These are phyloP conservation scores for Ogataea sp. DNA, from an alignment of 805 yeast species.

Conservation along the genomic window DNA sequence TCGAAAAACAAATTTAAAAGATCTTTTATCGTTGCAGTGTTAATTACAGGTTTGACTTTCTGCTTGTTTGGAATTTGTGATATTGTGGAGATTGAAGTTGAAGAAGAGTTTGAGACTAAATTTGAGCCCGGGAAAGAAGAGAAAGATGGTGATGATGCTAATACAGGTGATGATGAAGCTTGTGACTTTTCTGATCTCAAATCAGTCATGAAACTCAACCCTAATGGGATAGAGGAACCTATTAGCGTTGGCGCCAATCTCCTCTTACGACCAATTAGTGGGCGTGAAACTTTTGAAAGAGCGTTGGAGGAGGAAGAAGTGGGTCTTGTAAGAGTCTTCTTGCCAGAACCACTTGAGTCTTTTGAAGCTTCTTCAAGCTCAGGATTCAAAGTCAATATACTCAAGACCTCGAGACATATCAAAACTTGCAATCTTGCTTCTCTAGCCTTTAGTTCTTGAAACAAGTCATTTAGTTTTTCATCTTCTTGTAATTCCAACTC, in stretches of 20 bases:
- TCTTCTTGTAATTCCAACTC: neutral
- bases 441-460: slow-evolving; percentile 11
- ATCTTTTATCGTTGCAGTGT: neutral
- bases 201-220: slow-evolving; percentile 19
- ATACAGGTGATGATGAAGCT: too few species aligned
- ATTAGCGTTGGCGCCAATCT: slow-evolving; percentile 25
- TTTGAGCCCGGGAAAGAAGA: too few species aligned
- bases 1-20: slow-evolving; percentile 15
- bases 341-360: too few species aligned
- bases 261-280: slow-evolving; percentile 20
- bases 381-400: slow-evolving; percentile 6
- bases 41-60: neutral
- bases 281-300: slow-evolving; percentile 1
- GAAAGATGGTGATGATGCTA: too few species aligned
- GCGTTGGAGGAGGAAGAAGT: too few species aligned
- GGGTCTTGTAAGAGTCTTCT: too few species aligned
- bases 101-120: too few species aligned
- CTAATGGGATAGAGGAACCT: slow-evolving; percentile 20
- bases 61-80: neutral
- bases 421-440: slow-evolving; percentile 24
- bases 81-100: too few species aligned
- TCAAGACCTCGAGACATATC: slow-evolving; percentile 18
- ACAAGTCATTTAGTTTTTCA: neutral
- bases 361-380: neutral
- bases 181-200: slow-evolving; percentile 8